Evolutionary conservation across 2,329 filamentous ascomycete genomes (phyloP).

Genomic region (Blumeriella jaapii): DNA sequence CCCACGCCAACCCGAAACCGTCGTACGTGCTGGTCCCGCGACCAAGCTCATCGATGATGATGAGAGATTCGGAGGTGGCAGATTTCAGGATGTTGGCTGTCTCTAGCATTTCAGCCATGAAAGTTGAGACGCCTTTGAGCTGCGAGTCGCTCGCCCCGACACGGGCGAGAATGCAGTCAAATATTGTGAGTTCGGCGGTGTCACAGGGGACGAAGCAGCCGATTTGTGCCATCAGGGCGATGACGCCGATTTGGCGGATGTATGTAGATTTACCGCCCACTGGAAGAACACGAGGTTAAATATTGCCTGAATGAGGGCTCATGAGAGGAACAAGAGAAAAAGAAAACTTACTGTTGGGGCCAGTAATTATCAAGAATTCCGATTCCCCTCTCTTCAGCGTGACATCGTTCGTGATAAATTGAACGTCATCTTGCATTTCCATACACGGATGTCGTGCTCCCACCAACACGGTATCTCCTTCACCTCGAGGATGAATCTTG

Average conservation of each 20-base stretch:
- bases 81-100: slow-evolving; percentile 98
- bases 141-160: slow-evolving; percentile 95
- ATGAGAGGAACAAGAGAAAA: neutral
- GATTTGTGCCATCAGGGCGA: slow-evolving; percentile 93
- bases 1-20: slow-evolving; percentile 97
- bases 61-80: slow-evolving; percentile 85
- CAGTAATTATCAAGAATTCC: slow-evolving; percentile 47
- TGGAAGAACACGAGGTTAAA: slow-evolving; percentile 61
- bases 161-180: slow-evolving; percentile 91
- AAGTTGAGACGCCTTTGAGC: slow-evolving; percentile 94
- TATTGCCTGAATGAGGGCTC: neutral
- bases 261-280: slow-evolving; percentile 99
- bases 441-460: slow-evolving; percentile 95
- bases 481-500: slow-evolving; percentile 77
- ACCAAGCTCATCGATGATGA: slow-evolving; percentile 96
- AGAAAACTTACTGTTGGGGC: neutral
- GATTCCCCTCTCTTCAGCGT: slow-evolving; percentile 65
- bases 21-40: slow-evolving; percentile 97
- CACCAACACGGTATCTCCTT: slow-evolving; percentile 78
- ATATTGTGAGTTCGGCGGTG: slow-evolving; percentile 85
- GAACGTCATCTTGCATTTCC: slow-evolving; percentile 97
- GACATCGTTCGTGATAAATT: slow-evolving; percentile 97
- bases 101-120: slow-evolving; percentile 99
- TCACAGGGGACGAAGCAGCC: slow-evolving; percentile 92
- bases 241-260: slow-evolving; percentile 93